Percentiles rank a stretch among this genome's conserved stretches.
Evolutionary conservation across 2,329 filamentous ascomycete species (phyloP).

Genomic region (Aspergillus neoniger): DNA sequence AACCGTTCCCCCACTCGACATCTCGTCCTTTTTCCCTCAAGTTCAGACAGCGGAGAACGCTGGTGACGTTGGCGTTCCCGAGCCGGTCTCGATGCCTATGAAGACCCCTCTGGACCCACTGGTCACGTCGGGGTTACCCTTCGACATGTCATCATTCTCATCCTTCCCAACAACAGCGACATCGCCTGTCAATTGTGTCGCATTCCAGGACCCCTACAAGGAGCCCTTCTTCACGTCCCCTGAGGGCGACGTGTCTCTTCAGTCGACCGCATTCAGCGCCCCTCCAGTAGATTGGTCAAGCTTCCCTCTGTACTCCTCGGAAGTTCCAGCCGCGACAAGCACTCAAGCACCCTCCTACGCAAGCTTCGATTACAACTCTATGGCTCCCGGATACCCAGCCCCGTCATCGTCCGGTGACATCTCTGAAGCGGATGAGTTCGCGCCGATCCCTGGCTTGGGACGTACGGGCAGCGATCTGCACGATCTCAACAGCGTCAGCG

Average conservation of each 20-base stretch:
- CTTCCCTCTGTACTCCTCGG: conserved; percentile 45
- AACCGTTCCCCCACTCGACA: conserved; percentile 31
- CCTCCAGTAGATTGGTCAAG: conserved; percentile 53
- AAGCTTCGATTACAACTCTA: conserved; percentile 48
- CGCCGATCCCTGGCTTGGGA: conserved; percentile 34
- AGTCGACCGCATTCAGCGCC: conserved; percentile 42
- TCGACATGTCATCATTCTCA: conserved; percentile 43
- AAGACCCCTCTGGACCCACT: conserved; percentile 36
- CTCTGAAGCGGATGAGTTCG: conserved; percentile 51
- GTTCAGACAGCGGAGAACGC: conserved; percentile 29
- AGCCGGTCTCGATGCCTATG: conserved; percentile 30
- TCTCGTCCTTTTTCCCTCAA: conserved; percentile 35
- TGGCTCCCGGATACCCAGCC: conserved; percentile 41
- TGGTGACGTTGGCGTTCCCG: conserved; percentile 20
- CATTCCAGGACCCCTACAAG: conserved; percentile 40
- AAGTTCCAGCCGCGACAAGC: conserved; percentile 40
- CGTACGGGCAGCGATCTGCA: conserved; percentile 35
- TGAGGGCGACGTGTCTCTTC: conserved; percentile 43
- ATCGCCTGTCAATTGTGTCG: conserved; percentile 38
- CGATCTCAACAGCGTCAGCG: conserved; percentile 45
- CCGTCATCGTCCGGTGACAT: conserved; percentile 53
- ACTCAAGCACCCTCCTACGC: conserved; percentile 50
- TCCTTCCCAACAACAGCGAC: conserved; percentile 37
- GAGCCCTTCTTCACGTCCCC: conserved; percentile 47
- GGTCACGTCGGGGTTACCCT: conserved; percentile 38